Percentiles rank a stretch among this genome's conserved stretches.
These are phyloP conservation scores for Mycogone perniciosa DNA, from an alignment of 2,329 filamentous ascomycete species.

Conservation along the genomic window DNA sequence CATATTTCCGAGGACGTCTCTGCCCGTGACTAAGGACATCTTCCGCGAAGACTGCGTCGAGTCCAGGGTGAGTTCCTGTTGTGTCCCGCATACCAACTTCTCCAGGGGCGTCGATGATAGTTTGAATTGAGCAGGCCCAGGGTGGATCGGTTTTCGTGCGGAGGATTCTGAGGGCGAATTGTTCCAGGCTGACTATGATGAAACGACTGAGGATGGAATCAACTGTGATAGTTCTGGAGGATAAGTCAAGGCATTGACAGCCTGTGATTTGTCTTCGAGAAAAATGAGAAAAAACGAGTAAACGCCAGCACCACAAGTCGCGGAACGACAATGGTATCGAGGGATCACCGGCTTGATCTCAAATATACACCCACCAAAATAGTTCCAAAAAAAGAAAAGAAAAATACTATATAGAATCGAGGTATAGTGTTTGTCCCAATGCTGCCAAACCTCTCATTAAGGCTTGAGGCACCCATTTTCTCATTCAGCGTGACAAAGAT, in stretches of 20 bases:
- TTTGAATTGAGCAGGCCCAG: constrained; percentile 23
- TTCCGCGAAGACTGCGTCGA: constrained; percentile 30
- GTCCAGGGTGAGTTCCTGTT: constrained; percentile 32
- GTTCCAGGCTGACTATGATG: constrained; percentile 44
- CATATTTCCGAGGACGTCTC: constrained; percentile 23
- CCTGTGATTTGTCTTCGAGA: constrained; percentile 20
- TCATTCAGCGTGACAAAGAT: constrained; percentile 30
- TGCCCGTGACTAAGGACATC: constrained; percentile 36
- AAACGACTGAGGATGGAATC: constrained; percentile 41
- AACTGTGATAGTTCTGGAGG: constrained; percentile 32
- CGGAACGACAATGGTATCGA: constrained; percentile 26
- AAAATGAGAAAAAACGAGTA: constrained; percentile 29
- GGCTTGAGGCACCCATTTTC: constrained; percentile 23
- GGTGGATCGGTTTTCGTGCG: constrained; percentile 43
- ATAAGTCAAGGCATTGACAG: constrained; percentile 14
- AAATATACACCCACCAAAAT: no score
- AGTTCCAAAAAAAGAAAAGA: constrained; percentile 20
- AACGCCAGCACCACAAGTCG: constrained; percentile 29
- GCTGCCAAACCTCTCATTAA: constrained; percentile 27
- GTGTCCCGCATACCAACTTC: constrained; percentile 37
- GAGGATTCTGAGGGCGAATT: constrained; percentile 41
- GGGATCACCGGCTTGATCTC: constrained; percentile 16
- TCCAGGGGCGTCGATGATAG: constrained; percentile 34
- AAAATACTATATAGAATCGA: not conserved
- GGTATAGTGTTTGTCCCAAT: constrained; percentile 20